Conservation (phyloP, 768 basidiomycete genomes). For the Russula earlei region DNA sequence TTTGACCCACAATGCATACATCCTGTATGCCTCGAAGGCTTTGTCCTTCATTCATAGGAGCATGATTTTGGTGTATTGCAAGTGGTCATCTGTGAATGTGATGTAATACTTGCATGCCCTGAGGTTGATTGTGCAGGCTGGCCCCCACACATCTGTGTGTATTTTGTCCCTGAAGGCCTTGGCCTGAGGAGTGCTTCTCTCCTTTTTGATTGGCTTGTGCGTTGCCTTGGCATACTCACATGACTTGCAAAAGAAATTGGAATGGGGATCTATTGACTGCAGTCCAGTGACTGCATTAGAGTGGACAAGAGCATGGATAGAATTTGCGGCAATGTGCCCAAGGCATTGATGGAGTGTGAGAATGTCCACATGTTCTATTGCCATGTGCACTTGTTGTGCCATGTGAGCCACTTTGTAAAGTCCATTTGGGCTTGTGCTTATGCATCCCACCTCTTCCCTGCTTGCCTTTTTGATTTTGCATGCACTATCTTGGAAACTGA, state of each 20-base stretch:
- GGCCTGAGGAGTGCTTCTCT: background rate
- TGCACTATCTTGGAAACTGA: no score
- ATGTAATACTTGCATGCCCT: slow-evolving; percentile 27
- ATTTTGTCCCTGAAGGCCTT: background rate
- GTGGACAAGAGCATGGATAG: background rate
- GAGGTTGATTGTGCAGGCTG: slow-evolving; percentile 14
- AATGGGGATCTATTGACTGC: accelerated
- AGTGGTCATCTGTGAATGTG: slow-evolving; percentile 31
- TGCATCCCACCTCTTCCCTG: no score
- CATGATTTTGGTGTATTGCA: slow-evolving; percentile 22
- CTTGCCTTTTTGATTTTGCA: no score
- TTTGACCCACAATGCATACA: slow-evolving; percentile 22
- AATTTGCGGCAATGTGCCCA: background rate
- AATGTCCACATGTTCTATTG: background rate
- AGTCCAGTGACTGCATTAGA: background rate
- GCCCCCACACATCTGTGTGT: slow-evolving; percentile 14
- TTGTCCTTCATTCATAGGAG: slow-evolving; percentile 27
- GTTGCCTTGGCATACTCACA: background rate
- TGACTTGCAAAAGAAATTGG: background rate
- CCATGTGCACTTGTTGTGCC: no score
- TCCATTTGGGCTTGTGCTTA: no score
- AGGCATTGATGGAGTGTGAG: background rate
- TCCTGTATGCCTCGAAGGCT: slow-evolving; percentile 23
- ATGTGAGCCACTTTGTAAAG: no score
- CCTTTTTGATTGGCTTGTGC: background rate